Evolutionary conservation across 1,284 basidiomycete genomes (phyloP).

Genomic region (Volvariella surrecta): DNA sequence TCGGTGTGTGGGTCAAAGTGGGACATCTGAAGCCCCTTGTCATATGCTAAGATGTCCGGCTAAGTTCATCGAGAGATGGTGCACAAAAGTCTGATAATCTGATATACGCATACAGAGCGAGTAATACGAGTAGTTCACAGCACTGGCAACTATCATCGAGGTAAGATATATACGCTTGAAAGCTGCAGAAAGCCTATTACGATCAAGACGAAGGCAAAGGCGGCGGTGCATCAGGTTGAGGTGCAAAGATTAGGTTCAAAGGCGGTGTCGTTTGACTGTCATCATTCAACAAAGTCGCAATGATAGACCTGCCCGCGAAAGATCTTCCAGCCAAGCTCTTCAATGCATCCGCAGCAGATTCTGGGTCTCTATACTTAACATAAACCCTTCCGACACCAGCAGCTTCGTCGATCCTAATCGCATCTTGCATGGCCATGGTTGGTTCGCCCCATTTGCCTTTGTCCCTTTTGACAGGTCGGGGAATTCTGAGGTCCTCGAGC

Average conservation of each 20-base stretch:
- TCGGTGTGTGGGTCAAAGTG: no score
- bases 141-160: no score
- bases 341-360: constrained; percentile 63
- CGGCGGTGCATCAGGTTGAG: constrained; percentile 72
- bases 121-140: no score
- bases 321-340: constrained; percentile 84
- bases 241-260: constrained; percentile 69
- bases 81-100: no score
- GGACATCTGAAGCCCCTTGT: no score
- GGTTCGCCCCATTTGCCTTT: constrained; percentile 74
- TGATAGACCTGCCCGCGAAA: constrained; percentile 88
- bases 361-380: constrained; percentile 68
- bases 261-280: constrained; percentile 78
- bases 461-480: constrained; percentile 81
- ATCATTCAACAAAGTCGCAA: constrained; percentile 70
- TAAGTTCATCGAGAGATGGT: no score
- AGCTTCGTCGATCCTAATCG: constrained; percentile 70
- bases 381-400: constrained; percentile 92
- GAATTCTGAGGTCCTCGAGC: constrained; percentile 84
- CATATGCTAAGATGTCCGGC: no score
- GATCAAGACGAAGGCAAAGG: constrained; percentile 47
- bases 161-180: no score
- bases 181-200: neutral
- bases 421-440: constrained; percentile 55
- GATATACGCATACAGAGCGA: no score